Evolutionary conservation across 768 basidiomycete species (phyloP).

Genomic region (Dictyophora rubrovolvata): DNA sequence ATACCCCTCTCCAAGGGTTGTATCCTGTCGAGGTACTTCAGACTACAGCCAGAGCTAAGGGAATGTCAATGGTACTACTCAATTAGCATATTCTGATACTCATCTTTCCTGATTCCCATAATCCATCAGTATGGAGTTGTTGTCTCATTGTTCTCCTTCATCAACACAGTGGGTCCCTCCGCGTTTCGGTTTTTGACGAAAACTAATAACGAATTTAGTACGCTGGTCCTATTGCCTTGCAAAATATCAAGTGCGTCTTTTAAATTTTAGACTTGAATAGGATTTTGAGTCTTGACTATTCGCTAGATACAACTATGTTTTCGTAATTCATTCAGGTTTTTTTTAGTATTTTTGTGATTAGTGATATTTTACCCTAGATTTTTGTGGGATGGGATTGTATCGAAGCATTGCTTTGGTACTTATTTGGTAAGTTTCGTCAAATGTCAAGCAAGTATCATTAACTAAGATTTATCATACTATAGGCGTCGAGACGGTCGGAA

Average conservation of each 20-base stretch:
- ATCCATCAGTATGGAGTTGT: constrained; percentile 22
- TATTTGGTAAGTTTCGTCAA: constrained; percentile 9
- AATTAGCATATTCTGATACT: background rate
- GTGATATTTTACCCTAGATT: constrained; percentile 9
- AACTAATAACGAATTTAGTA: constrained; percentile 19
- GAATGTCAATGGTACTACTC: constrained; percentile 35
- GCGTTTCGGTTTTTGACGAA: background rate
- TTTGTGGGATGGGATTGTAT: constrained; percentile 20
- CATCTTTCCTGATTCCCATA: background rate
- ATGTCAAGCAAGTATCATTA: background rate
- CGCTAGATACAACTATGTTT: constrained; percentile 21
- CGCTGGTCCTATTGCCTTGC: constrained; percentile 35
- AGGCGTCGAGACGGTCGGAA: constrained; percentile 18
- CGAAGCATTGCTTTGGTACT: constrained; percentile 18
- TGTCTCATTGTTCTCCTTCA: constrained; percentile 25
- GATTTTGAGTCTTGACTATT: background rate
- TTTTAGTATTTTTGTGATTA: background rate
- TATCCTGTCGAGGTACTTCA: constrained; percentile 47
- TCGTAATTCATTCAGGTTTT: constrained; percentile 22
- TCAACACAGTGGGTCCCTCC: constrained; percentile 27
- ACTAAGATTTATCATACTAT: background rate
- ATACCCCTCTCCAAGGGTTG: constrained; percentile 49
- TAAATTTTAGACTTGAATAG: background rate
- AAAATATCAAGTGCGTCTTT: constrained; percentile 21
- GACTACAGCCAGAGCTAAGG: constrained; percentile 50